phyloP scores from a whole-genome alignment of 139 green algal species.

The Tetraselmis striata region DNA sequence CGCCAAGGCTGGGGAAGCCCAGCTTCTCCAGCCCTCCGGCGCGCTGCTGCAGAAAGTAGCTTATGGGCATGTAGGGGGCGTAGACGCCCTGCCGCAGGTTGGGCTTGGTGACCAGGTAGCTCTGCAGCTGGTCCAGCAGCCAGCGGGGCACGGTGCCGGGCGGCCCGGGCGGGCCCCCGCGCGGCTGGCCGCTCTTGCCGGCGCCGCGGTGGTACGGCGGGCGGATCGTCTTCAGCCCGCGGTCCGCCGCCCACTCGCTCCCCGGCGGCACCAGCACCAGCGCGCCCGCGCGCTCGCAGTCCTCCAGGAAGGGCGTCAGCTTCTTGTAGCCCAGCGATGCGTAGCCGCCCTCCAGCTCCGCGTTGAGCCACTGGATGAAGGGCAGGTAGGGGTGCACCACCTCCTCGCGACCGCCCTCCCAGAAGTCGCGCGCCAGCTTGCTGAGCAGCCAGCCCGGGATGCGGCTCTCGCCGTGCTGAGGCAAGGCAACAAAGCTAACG shows the following conservation, averaged over 20 bases:
- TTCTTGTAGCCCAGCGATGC: neutral
- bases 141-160: neutral
- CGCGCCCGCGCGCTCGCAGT: neutral
- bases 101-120: neutral
- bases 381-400: neutral
- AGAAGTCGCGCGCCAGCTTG: neutral
- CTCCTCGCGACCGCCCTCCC: neutral
- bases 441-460: neutral
- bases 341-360: neutral
- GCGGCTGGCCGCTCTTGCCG: neutral
- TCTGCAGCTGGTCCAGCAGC: neutral
- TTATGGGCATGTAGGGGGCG: neutral
- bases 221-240: neutral
- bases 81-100: neutral
- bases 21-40: neutral
- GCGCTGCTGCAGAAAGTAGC: neutral
- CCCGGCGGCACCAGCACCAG: neutral
- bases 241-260: neutral
- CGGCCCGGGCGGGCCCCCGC: no score
- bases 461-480: neutral
- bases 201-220: no score
- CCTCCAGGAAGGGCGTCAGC: neutral
- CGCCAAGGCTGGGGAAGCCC: neutral
- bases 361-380: neutral
- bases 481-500: no score